Evolutionary conservation across 371 early-diverging fungal genomes (phyloP).

Genomic region (Cokeromyces recurvatus): DNA sequence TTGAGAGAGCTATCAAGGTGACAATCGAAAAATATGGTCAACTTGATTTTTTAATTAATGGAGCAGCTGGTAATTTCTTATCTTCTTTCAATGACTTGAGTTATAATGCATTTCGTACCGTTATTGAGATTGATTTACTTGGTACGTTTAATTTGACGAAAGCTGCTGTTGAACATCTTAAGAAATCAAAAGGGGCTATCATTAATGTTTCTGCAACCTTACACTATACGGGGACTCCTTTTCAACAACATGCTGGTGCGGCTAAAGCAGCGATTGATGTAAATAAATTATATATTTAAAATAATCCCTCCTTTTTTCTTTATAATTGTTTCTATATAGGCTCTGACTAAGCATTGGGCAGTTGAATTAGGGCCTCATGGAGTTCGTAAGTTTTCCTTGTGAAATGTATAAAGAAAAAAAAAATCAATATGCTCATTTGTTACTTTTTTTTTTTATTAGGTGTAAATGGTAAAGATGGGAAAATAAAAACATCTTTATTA

Average conservation of each 20-base stretch:
- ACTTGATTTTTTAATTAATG: constrained; percentile 62
- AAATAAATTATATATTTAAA: too few species aligned
- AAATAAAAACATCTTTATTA: too few species aligned
- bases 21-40: constrained; percentile 62
- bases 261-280: constrained; percentile 46
- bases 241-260: constrained; percentile 50
- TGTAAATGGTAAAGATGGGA: constrained; percentile 27
- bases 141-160: constrained; percentile 76
- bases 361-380: constrained; percentile 49
- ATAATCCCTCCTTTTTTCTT: too few species aligned
- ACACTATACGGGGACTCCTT: constrained; percentile 56
- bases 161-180: constrained; percentile 67
- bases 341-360: constrained; percentile 51
- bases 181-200: constrained; percentile 62
- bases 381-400: constrained; percentile 36
- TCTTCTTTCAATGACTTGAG: constrained; percentile 62
- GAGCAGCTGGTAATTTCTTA: constrained; percentile 81
- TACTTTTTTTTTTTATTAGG: constrained; percentile 6
- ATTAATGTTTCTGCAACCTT: constrained; percentile 68
- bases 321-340: constrained; percentile 12
- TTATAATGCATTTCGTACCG: constrained; percentile 72
- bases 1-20: constrained; percentile 59
- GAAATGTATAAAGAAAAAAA: too few species aligned
- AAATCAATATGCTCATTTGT: too few species aligned
- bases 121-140: constrained; percentile 49